A percentile compares a stretch with the other conserved stretches of the same genome.
Evolutionary conservation across 139 green algal species (phyloP).

Genomic region (Chloropicon primus): DNA sequence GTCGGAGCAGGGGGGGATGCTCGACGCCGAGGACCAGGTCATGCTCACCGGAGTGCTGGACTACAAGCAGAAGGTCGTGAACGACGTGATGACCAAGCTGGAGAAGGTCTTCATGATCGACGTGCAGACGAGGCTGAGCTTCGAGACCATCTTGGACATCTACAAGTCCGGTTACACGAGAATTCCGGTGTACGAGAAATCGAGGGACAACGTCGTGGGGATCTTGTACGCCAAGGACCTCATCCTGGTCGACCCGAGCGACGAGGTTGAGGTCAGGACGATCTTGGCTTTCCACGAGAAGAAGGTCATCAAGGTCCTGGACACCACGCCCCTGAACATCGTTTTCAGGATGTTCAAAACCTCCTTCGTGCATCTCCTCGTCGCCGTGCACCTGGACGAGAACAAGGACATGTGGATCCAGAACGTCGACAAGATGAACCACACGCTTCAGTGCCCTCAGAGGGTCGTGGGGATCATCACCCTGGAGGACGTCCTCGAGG

Average conservation of each 20-base stretch:
- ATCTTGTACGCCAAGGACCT: slow-evolving; percentile 59
- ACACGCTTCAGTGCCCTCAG: slow-evolving; percentile 1
- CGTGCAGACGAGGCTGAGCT: slow-evolving; percentile 22
- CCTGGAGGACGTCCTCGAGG: slow-evolving; percentile 20
- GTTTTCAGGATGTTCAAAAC: slow-evolving; percentile 36
- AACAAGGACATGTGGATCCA: slow-evolving; percentile 8
- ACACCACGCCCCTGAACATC: slow-evolving; percentile 35
- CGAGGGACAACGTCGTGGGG: slow-evolving; percentile 36
- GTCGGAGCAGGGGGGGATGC: slow-evolving; percentile 28
- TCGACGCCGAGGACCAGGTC: slow-evolving; percentile 33
- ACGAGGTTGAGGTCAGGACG: slow-evolving; percentile 44
- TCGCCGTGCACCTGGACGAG: slow-evolving; percentile 5
- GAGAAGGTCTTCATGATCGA: slow-evolving; percentile 67
- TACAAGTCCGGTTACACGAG: slow-evolving; percentile 44
- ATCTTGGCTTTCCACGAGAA: slow-evolving; percentile 39
- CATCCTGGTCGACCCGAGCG: slow-evolving; percentile 55
- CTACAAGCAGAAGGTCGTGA: slow-evolving; percentile 63
- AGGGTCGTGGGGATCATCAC: slow-evolving; percentile 40
- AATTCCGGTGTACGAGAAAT: slow-evolving; percentile 44
- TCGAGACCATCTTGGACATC: slow-evolving; percentile 39
- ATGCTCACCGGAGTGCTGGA: slow-evolving; percentile 73
- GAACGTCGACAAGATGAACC: slow-evolving; percentile 1
- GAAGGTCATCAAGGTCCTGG: slow-evolving; percentile 20
- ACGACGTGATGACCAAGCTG: slow-evolving; percentile 68
- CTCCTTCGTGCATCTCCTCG: slow-evolving; percentile 40